A percentile compares a stretch with the other conserved stretches of the same genome.
Evolutionary conservation across 225 moss, liverwort and hornwort species (phyloP).

Genomic region (Thuidium tamariscinum): DNA sequence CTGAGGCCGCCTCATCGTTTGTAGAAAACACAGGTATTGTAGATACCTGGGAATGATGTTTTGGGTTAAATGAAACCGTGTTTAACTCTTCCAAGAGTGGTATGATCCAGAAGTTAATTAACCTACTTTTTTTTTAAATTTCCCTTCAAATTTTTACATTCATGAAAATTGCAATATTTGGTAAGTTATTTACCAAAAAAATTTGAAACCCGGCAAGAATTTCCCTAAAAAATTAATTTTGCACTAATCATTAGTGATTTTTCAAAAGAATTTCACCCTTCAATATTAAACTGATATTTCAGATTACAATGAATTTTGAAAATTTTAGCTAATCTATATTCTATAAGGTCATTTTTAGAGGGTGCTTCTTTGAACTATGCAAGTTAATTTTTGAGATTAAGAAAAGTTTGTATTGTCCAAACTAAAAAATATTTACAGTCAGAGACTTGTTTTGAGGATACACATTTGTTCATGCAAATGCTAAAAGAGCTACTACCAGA

Average conservation of each 20-base stretch:
- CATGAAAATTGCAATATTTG: neutral
- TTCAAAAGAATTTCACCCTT: neutral
- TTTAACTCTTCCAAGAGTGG: neutral
- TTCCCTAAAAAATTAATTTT: neutral
- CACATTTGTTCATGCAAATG: fast-evolving
- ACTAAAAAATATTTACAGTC: neutral
- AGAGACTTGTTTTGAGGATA: neutral
- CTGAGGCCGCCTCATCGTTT: neutral
- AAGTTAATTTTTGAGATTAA: neutral
- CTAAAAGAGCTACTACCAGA: neutral
- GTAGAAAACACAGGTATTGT: neutral
- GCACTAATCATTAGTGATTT: neutral
- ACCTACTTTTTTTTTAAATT: neutral
- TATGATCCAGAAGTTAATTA: neutral
- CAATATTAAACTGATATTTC: neutral
- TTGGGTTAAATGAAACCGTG: too few species aligned
- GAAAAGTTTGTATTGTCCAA: neutral
- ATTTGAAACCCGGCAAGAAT: fast-evolving
- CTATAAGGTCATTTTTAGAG: neutral
- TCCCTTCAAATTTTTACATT: neutral
- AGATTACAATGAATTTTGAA: neutral
- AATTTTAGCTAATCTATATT: neutral
- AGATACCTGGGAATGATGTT: neutral
- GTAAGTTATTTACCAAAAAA: neutral
- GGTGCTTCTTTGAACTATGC: neutral